Base-by-base conservation (phyloP, 202 grass and related monocot species). In the Zoysia matrella region DNA sequence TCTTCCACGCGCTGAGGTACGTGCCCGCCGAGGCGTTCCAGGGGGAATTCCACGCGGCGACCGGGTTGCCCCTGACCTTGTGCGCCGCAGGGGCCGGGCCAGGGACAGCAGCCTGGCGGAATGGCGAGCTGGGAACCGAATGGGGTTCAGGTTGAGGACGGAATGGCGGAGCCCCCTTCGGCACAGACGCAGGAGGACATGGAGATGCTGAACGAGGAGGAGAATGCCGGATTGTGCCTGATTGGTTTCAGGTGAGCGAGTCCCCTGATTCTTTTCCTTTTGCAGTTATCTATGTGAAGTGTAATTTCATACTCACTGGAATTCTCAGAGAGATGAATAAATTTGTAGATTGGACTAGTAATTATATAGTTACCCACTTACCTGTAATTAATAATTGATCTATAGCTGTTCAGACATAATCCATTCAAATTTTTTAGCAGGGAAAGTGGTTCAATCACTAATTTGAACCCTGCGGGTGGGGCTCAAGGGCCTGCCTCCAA, bases 1-100 rank as follows among this genome's bases (percentile, higher is more conserved):
- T 91, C 40, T 90, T 80, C 71, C 86, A 84, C 47, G 3, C 47
- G 15, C 64, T 97, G n/a, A 82, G 74, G 80, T 61, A 54, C 22
- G 80, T 83, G 48, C 72, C 79, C 6, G 68, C 73, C 12, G 55
- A 86, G n/a, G 47, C 48, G 2, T 72, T 86, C 44, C 13, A 45
- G 11, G 82, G 67, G 18, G 55, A 85, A 55, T 78, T 95, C 45
- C 40, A 49, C 47, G 82, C 69, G 58, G 77, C 84, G 16, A 78
- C 79, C 7, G 89, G 83, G 51, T 72, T 84, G 46, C 83, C 80
- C 58, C 86, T 80, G 77, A 80, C 82, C 6, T 67, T 71, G 54
- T 60, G 73, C 49, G 74, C 47, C 22, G 67, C 74, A 63, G 68
- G 68, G 41, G 49, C 49, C 42, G 7, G 40, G 10, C 12, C 50